These are phyloP conservation scores for Yamadazyma oceani DNA, from an alignment of 1,139 yeast species.

Conservation along the genomic window DNA sequence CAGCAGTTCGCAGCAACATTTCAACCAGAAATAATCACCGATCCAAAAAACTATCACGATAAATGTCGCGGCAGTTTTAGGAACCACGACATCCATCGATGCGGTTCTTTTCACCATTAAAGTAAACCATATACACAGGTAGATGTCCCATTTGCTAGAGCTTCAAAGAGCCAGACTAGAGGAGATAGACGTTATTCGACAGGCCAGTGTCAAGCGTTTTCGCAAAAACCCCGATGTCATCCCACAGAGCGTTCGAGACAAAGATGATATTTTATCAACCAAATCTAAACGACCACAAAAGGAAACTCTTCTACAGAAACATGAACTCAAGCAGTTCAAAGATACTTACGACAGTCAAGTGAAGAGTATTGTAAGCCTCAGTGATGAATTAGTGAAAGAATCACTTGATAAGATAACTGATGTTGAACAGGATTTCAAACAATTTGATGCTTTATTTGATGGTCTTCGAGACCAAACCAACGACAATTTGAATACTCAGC, in stretches of 20 bases:
- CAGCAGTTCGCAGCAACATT: not conserved
- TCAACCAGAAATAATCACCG: not conserved
- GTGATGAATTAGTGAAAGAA: slow-evolving; percentile 8
- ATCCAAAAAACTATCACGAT: too few species aligned
- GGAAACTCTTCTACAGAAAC: slow-evolving; percentile 57
- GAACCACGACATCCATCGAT: too few species aligned
- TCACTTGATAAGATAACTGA: slow-evolving; percentile 30
- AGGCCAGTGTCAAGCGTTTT: slow-evolving; percentile 31
- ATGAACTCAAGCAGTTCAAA: slow-evolving; percentile 60
- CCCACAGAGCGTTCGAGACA: slow-evolving; percentile 11
- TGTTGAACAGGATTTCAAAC: slow-evolving; percentile 27
- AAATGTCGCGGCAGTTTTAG: too few species aligned
- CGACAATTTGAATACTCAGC: slow-evolving; percentile 4
- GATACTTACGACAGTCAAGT: slow-evolving; percentile 38
- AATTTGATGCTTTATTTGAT: slow-evolving; percentile 44
- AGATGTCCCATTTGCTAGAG: slow-evolving; percentile 36
- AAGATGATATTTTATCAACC: slow-evolving; percentile 14
- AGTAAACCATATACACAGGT: too few species aligned
- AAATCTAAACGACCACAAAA: slow-evolving; percentile 37
- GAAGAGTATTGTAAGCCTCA: slow-evolving; percentile 2
- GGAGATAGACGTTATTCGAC: slow-evolving; percentile 37
- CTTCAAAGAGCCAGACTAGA: slow-evolving; percentile 36
- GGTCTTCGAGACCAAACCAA: slow-evolving; percentile 28
- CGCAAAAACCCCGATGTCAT: slow-evolving; percentile 27
- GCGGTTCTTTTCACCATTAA: too few species aligned